phyloP scores from a whole-genome alignment of 495 filamentous ascomycete species.

The Podospora tetraspora region DNA sequence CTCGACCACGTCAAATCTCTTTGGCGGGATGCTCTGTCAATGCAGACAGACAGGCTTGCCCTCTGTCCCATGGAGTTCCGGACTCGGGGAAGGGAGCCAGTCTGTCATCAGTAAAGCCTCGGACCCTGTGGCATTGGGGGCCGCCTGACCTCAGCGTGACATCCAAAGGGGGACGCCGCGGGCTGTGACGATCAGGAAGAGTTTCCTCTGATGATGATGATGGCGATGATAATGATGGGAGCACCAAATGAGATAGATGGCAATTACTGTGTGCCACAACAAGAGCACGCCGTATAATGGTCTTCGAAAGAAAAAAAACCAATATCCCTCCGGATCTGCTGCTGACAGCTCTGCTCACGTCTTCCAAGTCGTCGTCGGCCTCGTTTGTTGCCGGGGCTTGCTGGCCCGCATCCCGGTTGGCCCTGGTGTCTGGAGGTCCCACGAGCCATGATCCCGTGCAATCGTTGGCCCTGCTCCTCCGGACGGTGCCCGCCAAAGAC shows the following conservation, averaged over 20 bases:
- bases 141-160: conserved; percentile 28
- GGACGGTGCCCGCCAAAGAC: too few relatives aligned
- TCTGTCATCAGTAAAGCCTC: conserved; percentile 14
- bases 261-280: too few relatives aligned
- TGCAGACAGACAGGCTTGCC: background rate
- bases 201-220: background rate
- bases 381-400: background rate
- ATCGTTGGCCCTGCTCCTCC: conserved; percentile 3
- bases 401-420: background rate
- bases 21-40: background rate
- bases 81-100: background rate
- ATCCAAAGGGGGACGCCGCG: conserved; percentile 16
- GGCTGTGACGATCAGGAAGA: background rate
- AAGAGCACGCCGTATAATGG: too few relatives aligned
- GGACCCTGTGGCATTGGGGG: conserved; percentile 14
- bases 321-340: too few relatives aligned
- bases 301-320: background rate
- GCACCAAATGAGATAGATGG: background rate
- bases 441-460: conserved; percentile 6
- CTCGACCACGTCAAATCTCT: background rate
- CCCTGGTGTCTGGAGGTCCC: background rate
- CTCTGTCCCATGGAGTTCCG: background rate
- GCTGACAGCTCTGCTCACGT: too few relatives aligned
- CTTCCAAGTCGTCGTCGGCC: background rate
- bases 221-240: background rate